A percentile compares a stretch with the other conserved stretches of the same genome.
Evolutionary conservation across 2,329 filamentous ascomycete genomes (phyloP).

Genomic region (Apiospora sp.): DNA sequence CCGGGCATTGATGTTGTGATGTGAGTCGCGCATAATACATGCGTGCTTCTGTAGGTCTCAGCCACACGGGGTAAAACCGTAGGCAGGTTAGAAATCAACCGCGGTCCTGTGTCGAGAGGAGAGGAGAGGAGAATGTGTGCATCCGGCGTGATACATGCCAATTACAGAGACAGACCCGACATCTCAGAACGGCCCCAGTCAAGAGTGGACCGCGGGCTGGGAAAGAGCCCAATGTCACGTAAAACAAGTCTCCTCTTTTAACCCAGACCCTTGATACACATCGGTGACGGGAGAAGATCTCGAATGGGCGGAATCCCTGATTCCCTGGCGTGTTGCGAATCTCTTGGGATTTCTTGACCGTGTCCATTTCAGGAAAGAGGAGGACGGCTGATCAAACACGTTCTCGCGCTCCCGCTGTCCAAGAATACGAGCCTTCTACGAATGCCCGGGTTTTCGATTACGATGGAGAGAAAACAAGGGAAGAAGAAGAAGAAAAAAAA

Average conservation of each 20-base stretch:
- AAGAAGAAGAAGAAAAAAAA: not conserved
- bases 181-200: conserved; percentile 16
- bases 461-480: not conserved
- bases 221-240: conserved; percentile 4
- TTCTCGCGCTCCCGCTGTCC: conserved; percentile 14
- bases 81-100: not conserved
- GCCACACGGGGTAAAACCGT: not conserved
- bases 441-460: not conserved
- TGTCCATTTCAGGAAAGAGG: not conserved
- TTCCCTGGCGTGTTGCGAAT: not conserved
- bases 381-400: conserved; percentile 18
- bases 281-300: conserved; percentile 20
- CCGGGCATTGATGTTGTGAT: not conserved
- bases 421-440: not conserved
- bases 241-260: conserved; percentile 3
- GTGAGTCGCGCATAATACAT: conserved; percentile 2
- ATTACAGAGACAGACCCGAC: conserved; percentile 1
- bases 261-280: conserved; percentile 9
- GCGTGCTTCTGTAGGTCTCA: conserved; percentile 14
- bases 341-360: not conserved
- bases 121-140: not conserved
- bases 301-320: not conserved
- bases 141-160: conserved; percentile 6
- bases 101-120: not conserved
- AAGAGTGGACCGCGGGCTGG: not conserved